These are phyloP conservation scores for Lactarius trivialis DNA, from an alignment of 768 basidiomycete species.

Conservation along the genomic window DNA sequence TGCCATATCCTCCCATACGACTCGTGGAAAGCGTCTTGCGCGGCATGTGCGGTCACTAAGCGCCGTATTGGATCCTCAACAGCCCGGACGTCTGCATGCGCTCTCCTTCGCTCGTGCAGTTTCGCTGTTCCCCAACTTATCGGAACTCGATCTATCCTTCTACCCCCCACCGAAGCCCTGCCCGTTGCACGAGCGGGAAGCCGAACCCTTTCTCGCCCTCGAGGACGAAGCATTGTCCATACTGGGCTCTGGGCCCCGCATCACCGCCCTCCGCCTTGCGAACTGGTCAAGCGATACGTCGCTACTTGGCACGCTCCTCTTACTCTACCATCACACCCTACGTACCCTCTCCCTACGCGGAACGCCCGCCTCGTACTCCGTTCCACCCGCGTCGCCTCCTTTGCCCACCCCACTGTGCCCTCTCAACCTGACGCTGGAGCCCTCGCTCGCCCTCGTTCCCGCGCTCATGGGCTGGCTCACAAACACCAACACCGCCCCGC, in stretches of 20 bases:
- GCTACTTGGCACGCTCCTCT: conserved; percentile 53
- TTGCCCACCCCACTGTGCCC: conserved; percentile 30
- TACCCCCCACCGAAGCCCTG: conserved; percentile 49
- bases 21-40: conserved; percentile 41
- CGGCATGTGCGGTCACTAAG: conserved; percentile 50
- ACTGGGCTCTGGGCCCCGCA: conserved; percentile 47
- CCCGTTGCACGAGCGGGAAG: conserved; percentile 20
- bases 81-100: conserved; percentile 51
- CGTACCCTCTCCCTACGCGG: conserved; percentile 52
- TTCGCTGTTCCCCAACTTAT: conserved; percentile 51
- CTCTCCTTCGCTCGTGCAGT: conserved; percentile 54
- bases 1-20: conserved; percentile 43
- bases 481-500: conserved; percentile 32
- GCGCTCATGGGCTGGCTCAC: conserved; percentile 70
- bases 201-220: conserved; percentile 21
- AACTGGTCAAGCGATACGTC: conserved; percentile 66
- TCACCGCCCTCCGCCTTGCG: conserved; percentile 48
- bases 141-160: conserved; percentile 47
- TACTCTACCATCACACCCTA: conserved; percentile 50
- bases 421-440: conserved; percentile 42
- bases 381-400: conserved; percentile 24
- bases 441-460: conserved; percentile 51
- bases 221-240: conserved; percentile 40
- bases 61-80: conserved; percentile 59
- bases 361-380: conserved; percentile 43